Base-by-base conservation (phyloP, 2,329 filamentous ascomycete species). In the Cladosporium sp. region DNA sequence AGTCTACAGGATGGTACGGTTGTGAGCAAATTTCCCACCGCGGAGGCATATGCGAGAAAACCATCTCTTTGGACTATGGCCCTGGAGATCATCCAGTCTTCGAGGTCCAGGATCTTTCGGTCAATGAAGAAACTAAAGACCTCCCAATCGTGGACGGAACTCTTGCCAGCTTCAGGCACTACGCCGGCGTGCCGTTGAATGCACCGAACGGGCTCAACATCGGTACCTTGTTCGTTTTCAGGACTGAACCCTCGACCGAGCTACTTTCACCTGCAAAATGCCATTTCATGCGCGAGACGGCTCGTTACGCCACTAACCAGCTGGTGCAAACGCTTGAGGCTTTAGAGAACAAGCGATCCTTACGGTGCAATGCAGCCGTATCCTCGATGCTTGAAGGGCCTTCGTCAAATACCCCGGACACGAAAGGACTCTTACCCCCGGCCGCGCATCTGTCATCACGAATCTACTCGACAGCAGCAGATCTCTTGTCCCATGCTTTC, bases 151-250 rank as follows among this genome's bases (percentile, higher is more conserved):
- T 53, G 7, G 36, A 48, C 16, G 51, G 51, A 13, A 36, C 25
- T 2, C 15, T 51, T 5, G 51, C 51, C 2, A 38, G 27, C 8
- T 79, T 79, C 25, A 33, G 42, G n/a, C 38, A 51, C 57, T 77
- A 78, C 51, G 76, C 76, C 5, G 76, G 75, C 18, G 80, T 83
- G 0, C 82, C 82, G 0, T 76, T 85, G 47, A 72, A 74, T 18
- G 81, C 78, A 2, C 74, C 73, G 0, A 75, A 73, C 29, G 73
- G 76, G 30, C 74, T 77, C 56, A 72, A 73, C 40, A 77, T 85
- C 50, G 51, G 51, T 13, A 53, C 48, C 1, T 16, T 53, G 7
- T 53, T 53, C 19, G 36, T 48, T 8, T 51, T 53, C 25, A 13
- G 36, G 13, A 43, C 16, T 33, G 15, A 8, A n/a, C 1, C 27